phyloP scores from a whole-genome alignment of 495 filamentous ascomycete genomes.

The Glonium stellatum region DNA sequence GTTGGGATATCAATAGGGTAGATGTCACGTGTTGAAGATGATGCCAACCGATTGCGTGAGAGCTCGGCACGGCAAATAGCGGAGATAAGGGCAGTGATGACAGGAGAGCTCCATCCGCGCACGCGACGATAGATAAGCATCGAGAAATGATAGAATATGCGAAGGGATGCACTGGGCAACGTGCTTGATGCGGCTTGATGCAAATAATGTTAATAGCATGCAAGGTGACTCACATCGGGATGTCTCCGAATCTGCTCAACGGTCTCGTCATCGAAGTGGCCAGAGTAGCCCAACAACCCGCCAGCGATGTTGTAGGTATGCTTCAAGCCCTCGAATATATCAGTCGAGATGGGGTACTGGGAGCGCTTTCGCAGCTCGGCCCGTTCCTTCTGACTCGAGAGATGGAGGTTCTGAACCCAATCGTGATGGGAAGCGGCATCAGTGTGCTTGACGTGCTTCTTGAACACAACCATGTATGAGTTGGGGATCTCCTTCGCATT shows the following conservation, averaged over 20 bases:
- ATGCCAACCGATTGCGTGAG: slow-evolving; percentile 4
- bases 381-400: slow-evolving; percentile 48
- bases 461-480: slow-evolving; percentile 97
- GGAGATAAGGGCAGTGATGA: slow-evolving; percentile 20
- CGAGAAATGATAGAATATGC: no score
- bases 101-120: neutral
- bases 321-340: slow-evolving; percentile 78
- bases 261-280: slow-evolving; percentile 87
- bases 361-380: slow-evolving; percentile 86
- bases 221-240: slow-evolving; percentile 75
- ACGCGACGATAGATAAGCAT: neutral
- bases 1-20: slow-evolving; percentile 16
- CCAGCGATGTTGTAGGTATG: slow-evolving; percentile 90
- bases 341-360: slow-evolving; percentile 61
- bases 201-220: neutral
- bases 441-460: slow-evolving; percentile 73
- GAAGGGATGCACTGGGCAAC: no score
- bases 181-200: neutral
- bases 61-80: slow-evolving; percentile 15
- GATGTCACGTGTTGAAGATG: slow-evolving; percentile 22
- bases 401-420: slow-evolving; percentile 86
- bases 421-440: slow-evolving; percentile 69
- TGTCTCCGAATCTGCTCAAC: slow-evolving; percentile 93
- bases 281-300: slow-evolving; percentile 80
- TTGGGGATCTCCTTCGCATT: slow-evolving; percentile 73